Evolutionary conservation across 345 rosid species (phyloP).

Genomic region (Citrus australasica): DNA sequence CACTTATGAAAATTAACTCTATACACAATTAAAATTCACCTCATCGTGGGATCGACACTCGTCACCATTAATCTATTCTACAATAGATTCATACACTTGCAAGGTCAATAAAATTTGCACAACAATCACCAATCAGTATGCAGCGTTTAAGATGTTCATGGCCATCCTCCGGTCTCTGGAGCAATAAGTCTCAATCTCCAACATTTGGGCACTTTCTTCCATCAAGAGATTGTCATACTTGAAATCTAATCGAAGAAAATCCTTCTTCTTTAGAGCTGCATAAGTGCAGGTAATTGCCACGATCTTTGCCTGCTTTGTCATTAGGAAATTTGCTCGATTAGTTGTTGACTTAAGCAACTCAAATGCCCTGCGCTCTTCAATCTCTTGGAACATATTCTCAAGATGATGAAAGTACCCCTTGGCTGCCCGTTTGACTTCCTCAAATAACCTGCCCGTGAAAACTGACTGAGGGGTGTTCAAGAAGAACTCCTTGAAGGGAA

Average conservation of each 20-base stretch:
- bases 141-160: constrained; percentile 93
- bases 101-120: too few relatives aligned
- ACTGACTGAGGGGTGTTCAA: constrained; percentile 78
- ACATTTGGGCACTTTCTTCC: constrained; percentile 99
- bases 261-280: constrained; percentile 95
- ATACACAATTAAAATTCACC: too few relatives aligned
- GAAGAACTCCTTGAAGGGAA: constrained; percentile 90
- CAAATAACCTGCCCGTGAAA: constrained; percentile 78
- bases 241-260: constrained; percentile 93
- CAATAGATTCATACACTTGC: too few relatives aligned
- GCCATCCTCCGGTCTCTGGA: constrained; percentile 97
- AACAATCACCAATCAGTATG: constrained; percentile 59
- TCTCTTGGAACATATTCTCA: constrained; percentile 85
- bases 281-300: constrained; percentile 99
- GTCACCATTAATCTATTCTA: too few relatives aligned
- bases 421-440: constrained; percentile 90
- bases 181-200: constrained; percentile 99
- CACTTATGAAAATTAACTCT: too few relatives aligned
- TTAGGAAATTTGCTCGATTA: constrained; percentile 91
- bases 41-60: too few relatives aligned
- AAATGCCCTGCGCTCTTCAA: constrained; percentile 97
- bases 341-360: constrained; percentile 98
- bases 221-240: constrained; percentile 93
- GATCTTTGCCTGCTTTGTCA: constrained; percentile 98
- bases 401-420: constrained; percentile 89